These are phyloP conservation scores for Termitomyces heimii DNA, from an alignment of 768 basidiomycete genomes.

Conservation along the genomic window DNA sequence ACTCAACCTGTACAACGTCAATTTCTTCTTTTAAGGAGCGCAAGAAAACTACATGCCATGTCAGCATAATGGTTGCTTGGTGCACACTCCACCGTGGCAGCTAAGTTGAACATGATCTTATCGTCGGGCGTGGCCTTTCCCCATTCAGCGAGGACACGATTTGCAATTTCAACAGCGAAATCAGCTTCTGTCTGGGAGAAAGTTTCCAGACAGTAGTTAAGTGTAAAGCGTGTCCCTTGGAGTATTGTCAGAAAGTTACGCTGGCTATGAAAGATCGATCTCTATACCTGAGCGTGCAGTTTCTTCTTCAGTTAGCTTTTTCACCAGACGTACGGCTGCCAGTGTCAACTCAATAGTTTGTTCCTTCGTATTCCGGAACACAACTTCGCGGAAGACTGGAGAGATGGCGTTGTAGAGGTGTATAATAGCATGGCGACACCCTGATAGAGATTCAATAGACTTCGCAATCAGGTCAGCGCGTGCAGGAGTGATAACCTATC, in stretches of 20 bases:
- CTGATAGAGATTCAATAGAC: constrained; percentile 71
- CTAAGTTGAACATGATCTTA: constrained; percentile 80
- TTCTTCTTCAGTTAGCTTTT: constrained; percentile 63
- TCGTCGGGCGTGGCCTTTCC: constrained; percentile 54
- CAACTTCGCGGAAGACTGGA: constrained; percentile 69
- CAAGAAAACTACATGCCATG: constrained; percentile 37
- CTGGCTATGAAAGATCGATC: not conserved
- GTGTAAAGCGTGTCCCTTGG: constrained; percentile 55
- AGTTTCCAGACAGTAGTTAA: constrained; percentile 83
- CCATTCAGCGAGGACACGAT: constrained; percentile 70
- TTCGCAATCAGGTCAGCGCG: constrained; percentile 71
- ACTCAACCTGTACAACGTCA: constrained; percentile 52
- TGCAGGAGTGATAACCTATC: constrained; percentile 73
- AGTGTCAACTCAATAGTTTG: constrained; percentile 70
- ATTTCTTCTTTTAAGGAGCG: not conserved
- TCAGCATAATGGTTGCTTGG: constrained; percentile 86
- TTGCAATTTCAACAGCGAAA: constrained; percentile 72
- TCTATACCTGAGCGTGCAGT: constrained; percentile 49
- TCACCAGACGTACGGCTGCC: constrained; percentile 63
- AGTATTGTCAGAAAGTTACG: not conserved
- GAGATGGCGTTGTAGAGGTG: constrained; percentile 87
- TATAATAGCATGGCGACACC: constrained; percentile 71
- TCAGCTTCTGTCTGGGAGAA: constrained; percentile 83
- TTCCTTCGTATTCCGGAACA: constrained; percentile 71
- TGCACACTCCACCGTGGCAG: constrained; percentile 78